Base-by-base conservation (phyloP, 2,329 filamentous ascomycete genomes). In the Pseudodiploospora longispora region DNA sequence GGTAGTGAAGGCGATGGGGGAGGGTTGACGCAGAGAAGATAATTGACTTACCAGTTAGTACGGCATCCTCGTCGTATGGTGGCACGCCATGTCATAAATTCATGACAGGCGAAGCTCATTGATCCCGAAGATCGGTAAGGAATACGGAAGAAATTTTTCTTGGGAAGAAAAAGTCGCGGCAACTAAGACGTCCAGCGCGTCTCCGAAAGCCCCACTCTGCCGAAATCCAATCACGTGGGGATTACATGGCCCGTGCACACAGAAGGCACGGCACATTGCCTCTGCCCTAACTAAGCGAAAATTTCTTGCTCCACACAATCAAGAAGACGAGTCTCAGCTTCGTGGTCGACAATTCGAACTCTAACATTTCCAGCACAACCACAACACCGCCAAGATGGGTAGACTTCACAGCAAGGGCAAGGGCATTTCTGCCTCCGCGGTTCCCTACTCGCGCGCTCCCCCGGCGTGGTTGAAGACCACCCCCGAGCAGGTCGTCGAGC, bases 361-460 rank as follows among this genome's bases (percentile, higher is more conserved):
- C 50, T 53, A 57, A 48, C 55, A 60, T 55, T 56, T 48, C 52
- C 61, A 61, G 59, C 65, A 55, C 54, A 61, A 60, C 59, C 56
- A 63, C 61, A 62, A 63, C 47, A 59, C 66, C 66, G 69, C 64
- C 72, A 86, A 72, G 59, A 95, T 95, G 88, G 88, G 90, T 84
- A 84, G 91, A 80, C 84, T 97, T 85, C 94, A 98, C 85, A 87
- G 80, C 82, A 95, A 96, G 67, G 91, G 93, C 78, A 97, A 97
- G 87, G 94, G 93, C 74, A 98, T 98, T 76, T 89, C 88, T 59
- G 75, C 87, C 75, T 95, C 88, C 54, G 88, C 93, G 65, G 76
- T 97, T 74, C 93, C 94, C 67, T 98, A 97, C 84, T 95, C 88
- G 59, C 91, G 93, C 76, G 83, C 80, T 62, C 70, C 89, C 55